A percentile compares a stretch with the other conserved stretches of the same genome.
Evolutionary conservation across 805 yeast species (phyloP).

Genomic region (Metschnikowia dekortorum): DNA sequence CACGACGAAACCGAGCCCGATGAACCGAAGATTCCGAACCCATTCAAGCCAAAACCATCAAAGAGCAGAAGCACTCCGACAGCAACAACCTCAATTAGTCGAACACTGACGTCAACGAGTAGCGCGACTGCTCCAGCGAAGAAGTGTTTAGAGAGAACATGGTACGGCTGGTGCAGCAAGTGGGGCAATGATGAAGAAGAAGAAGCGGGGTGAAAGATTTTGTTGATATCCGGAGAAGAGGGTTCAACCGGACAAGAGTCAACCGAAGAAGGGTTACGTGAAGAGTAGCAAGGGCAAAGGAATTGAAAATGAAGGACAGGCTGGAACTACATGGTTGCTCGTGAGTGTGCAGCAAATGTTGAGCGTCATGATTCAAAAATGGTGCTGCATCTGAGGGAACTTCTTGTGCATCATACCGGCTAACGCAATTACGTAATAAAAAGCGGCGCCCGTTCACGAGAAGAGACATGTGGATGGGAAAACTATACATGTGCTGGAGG

Average conservation of each 20-base stretch:
- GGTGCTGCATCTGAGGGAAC: conserved; percentile 3
- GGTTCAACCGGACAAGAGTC: too few species aligned
- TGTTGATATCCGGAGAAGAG: too few species aligned
- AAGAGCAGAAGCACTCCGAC: conserved; percentile 2
- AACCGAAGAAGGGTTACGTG: not conserved
- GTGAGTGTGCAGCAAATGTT: not conserved
- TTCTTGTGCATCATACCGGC: conserved; percentile 1
- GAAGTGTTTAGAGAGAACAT: conserved; percentile 52
- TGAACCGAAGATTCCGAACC: conserved; percentile 36
- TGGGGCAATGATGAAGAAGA: conserved; percentile 33
- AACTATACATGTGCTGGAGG: not conserved
- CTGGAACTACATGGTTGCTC: not conserved
- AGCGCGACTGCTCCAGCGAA: conserved; percentile 27
- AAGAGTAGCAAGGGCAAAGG: not conserved
- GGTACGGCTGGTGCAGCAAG: conserved; percentile 64
- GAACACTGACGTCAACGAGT: conserved; percentile 1
- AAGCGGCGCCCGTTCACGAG: not conserved
- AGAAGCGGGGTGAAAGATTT: not conserved
- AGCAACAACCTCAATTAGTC: not conserved
- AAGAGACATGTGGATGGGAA: not conserved
- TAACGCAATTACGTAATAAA: conserved; percentile 2
- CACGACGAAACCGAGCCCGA: conserved; percentile 40
- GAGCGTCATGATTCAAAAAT: not conserved
- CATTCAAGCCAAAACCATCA: conserved; percentile 27
- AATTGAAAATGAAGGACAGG: not conserved